Evolutionary conservation across 352 stramenopile genomes (phyloP), one percentile per base, ranked within the genome.

Genomic region (Labyrinthula sp.): DNA sequence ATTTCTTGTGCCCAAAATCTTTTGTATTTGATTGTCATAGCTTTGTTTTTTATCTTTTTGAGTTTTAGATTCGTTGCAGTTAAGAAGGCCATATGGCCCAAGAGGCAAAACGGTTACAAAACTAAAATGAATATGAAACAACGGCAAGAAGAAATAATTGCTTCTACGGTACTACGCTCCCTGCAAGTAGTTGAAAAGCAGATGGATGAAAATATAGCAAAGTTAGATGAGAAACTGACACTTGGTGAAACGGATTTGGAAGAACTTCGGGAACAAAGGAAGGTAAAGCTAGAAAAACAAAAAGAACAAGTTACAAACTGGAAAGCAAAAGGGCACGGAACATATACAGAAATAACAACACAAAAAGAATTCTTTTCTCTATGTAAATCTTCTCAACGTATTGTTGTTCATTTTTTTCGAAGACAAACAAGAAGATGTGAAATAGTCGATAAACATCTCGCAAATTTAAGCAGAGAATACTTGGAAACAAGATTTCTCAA

Each of bases 331-430:
- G 76, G 76, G 9, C 74, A 88, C 54, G 74, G 73, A 22, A 47
- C 67, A 30, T 92, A 86, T 59, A 41, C 64, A 33, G 81, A 84
- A 54, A 68, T 95, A 31, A 68, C 67, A 10, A 78, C 85, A 61
- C 82, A 78, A 28, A 72, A 83, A 36, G 79, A 89, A 23, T 95
- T 95, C 61, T 95, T 95, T 54, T 67, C 88, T 20, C 72, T 69
- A 1, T 75, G 86, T 56, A 95, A 94, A 59, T 63, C 68, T 35
- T 88, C 71, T 40, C 67, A 87, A 38, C 69, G 75, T 33, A 63
- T 87, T 22, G 72, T 94, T 18, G 69, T 92, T 33, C 84, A 95
- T 68, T 95, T 95, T 60, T 91, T 92, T 64, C 77, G 83, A 45
- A 71, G 74, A 0, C 72, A 73, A 9, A 94, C 88, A 35, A 63